A percentile compares a stretch with the other conserved stretches of the same genome.
Evolutionary conservation across 768 basidiomycete species (phyloP).

Genomic region (Tulasnella sp.): DNA sequence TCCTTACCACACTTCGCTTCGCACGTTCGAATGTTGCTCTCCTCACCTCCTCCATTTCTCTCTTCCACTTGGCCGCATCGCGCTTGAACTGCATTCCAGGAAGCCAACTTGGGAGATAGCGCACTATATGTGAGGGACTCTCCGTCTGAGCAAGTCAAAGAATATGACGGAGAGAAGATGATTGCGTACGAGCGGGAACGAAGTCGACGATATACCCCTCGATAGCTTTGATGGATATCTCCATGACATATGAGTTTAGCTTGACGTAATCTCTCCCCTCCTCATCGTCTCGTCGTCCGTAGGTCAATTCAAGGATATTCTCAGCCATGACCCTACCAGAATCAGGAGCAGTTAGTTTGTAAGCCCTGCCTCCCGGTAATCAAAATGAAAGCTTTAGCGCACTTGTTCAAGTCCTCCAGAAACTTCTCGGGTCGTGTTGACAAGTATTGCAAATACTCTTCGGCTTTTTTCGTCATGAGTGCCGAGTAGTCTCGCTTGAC

Average conservation of each 20-base stretch:
- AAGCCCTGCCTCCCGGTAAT: not conserved
- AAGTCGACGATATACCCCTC: not conserved
- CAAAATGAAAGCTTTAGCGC: not conserved
- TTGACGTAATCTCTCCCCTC: not conserved
- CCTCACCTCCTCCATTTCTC: not conserved
- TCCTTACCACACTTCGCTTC: conserved; percentile 3
- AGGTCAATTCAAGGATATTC: not conserved
- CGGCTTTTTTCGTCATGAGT: not conserved
- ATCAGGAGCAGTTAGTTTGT: not conserved
- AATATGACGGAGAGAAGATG: not conserved
- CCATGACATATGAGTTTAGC: not conserved
- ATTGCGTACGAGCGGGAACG: not conserved
- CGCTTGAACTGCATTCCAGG: conserved; percentile 11
- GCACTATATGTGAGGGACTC: not conserved
- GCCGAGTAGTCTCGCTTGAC: not conserved
- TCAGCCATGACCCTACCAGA: not conserved
- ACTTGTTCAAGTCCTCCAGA: not conserved
- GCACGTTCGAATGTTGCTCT: not conserved
- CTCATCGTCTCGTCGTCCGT: not conserved
- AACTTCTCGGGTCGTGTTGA: not conserved
- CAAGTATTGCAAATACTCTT: not conserved
- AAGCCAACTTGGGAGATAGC: conserved; percentile 7
- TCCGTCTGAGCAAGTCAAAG: not conserved
- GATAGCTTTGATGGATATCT: not conserved
- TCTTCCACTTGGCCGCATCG: not conserved